Evolutionary conservation across 441 rosid species (phyloP).

Genomic region (Erodium texanum): DNA sequence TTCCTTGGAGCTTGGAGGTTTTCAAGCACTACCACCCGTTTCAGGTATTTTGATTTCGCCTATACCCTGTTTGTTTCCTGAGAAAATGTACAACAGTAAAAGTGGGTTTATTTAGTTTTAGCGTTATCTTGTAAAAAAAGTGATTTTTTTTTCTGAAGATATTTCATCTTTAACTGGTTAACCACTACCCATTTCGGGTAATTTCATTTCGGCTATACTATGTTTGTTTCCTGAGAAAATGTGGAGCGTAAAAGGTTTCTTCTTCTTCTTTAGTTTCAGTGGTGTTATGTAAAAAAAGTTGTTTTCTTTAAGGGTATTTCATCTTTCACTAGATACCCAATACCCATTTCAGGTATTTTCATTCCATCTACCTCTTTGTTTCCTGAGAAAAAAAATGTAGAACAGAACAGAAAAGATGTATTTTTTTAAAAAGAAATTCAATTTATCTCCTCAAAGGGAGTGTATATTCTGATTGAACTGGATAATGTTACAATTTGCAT

Average conservation of each 20-base stretch:
- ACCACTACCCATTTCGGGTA: neutral
- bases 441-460: too few species aligned
- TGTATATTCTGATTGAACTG: neutral
- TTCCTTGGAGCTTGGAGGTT: slow-evolving; percentile 1
- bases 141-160: neutral
- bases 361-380: neutral
- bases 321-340: neutral
- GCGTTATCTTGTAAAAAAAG: neutral
- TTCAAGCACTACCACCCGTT: neutral
- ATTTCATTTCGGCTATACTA: neutral
- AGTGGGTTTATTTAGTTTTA: neutral
- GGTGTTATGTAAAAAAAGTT: neutral
- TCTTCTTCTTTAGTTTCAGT: neutral
- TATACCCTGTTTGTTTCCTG: too few species aligned
- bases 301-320: neutral
- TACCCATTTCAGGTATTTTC: neutral
- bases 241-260: neutral
- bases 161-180: neutral
- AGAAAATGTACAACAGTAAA: too few species aligned
- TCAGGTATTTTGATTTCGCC: too few species aligned
- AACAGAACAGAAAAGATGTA: neutral
- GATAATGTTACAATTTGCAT: neutral
- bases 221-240: neutral
- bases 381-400: slow-evolving; percentile 1
- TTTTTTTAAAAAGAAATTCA: neutral